Conservation (phyloP, 2,329 filamentous ascomycete genomes). For the Penicillium digitatum region DNA sequence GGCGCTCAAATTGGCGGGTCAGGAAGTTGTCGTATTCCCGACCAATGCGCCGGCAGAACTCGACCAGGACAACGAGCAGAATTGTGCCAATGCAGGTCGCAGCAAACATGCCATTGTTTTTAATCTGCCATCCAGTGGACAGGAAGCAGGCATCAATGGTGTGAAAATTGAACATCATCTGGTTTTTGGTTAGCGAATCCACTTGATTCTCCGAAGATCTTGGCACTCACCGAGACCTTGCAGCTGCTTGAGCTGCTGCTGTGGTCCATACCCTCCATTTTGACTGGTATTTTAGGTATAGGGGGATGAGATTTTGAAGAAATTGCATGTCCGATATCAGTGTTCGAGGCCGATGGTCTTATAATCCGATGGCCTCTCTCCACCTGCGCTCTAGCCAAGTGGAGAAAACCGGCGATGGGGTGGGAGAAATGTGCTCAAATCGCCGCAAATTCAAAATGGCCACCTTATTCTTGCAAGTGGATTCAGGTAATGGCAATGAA, state of each 20-base stretch:
- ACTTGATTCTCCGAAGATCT: slow-evolving; percentile 1
- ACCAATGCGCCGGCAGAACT: slow-evolving; percentile 15
- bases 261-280: slow-evolving; percentile 21
- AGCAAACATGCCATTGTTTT: slow-evolving; percentile 21
- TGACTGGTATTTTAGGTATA: not conserved
- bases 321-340: not conserved
- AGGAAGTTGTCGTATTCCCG: slow-evolving; percentile 18
- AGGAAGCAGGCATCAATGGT: slow-evolving; percentile 28
- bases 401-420: slow-evolving; percentile 9
- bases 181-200: not conserved
- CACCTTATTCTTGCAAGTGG: not conserved
- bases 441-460: slow-evolving; percentile 8
- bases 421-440: slow-evolving; percentile 20
- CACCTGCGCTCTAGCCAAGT: not conserved
- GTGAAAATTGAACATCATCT: slow-evolving; percentile 34
- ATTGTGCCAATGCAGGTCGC: slow-evolving; percentile 18
- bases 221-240: slow-evolving; percentile 28
- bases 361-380: slow-evolving; percentile 2
- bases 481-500: not conserved
- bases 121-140: slow-evolving; percentile 19
- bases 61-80: slow-evolving; percentile 16
- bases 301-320: not conserved
- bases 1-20: slow-evolving; percentile 20
- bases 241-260: slow-evolving; percentile 19
- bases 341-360: not conserved